Conservation (phyloP, 495 filamentous ascomycete species). For the Neurospora sublineolata region DNA sequence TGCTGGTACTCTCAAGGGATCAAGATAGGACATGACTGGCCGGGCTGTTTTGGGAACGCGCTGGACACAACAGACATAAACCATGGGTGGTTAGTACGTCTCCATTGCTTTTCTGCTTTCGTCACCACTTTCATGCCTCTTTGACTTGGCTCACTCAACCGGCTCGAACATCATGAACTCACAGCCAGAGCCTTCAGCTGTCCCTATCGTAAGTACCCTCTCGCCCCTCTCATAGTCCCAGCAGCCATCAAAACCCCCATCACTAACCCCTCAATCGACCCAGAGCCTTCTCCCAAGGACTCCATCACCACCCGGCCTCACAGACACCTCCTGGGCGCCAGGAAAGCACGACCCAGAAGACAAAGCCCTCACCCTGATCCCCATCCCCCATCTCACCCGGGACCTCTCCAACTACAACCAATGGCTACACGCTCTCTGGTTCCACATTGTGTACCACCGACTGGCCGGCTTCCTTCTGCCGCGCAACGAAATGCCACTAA, state of each 20-base stretch:
- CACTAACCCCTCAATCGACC: background rate
- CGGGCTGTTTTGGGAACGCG: background rate
- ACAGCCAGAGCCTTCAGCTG: background rate
- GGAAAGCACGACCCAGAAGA: background rate
- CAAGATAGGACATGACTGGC: background rate
- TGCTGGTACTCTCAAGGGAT: background rate
- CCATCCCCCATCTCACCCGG: background rate
- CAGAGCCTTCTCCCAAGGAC: background rate
- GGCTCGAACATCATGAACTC: background rate
- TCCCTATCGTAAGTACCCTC: background rate
- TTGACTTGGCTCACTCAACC: background rate
- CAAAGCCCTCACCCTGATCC: background rate
- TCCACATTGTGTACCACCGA: background rate
- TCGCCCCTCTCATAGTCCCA: fast-evolving
- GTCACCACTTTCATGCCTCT: no score
- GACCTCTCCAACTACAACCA: background rate
- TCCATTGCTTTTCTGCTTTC: no score
- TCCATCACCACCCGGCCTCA: background rate
- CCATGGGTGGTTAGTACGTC: no score
- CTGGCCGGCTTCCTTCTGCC: background rate
- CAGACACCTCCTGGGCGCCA: background rate
- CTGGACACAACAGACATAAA: no score
- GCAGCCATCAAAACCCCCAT: background rate
- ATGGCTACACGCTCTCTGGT: background rate
- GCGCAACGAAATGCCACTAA: background rate